These are phyloP conservation scores for Ophiostoma ulmi DNA, from an alignment of 2,329 filamentous ascomycete species.

Conservation along the genomic window DNA sequence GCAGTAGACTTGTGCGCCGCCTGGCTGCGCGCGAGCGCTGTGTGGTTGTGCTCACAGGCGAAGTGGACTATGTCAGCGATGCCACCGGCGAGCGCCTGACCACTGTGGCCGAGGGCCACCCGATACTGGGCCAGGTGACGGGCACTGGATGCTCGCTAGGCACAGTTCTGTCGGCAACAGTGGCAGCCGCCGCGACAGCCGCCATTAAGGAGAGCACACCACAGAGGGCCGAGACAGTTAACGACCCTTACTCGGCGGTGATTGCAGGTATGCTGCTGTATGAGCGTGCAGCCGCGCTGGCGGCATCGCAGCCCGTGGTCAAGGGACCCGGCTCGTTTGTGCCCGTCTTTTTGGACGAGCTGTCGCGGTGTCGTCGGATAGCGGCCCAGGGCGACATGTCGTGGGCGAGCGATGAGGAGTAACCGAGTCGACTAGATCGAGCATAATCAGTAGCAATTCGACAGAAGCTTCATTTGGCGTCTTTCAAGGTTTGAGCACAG, in stretches of 20 bases:
- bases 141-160: conserved; percentile 83
- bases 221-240: conserved; percentile 37
- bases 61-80: conserved; percentile 71
- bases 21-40: conserved; percentile 65
- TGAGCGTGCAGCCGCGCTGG: conserved; percentile 65
- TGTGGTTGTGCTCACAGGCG: conserved; percentile 77
- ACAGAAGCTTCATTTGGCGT: neutral
- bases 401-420: conserved; percentile 21
- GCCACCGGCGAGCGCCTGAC: conserved; percentile 54
- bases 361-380: conserved; percentile 39
- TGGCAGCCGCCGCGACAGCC: conserved; percentile 53
- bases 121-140: conserved; percentile 63
- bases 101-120: conserved; percentile 70
- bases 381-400: conserved; percentile 25
- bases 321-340: conserved; percentile 82
- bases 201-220: neutral
- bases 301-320: conserved; percentile 60
- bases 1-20: conserved; percentile 57
- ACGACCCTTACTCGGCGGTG: conserved; percentile 59
- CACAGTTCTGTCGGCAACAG: conserved; percentile 69
- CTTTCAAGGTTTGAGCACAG: neutral
- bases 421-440: neutral
- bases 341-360: conserved; percentile 73
- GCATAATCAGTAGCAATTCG: neutral
- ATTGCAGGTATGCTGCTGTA: conserved; percentile 71